phyloP scores from a whole-genome alignment of 2,329 filamentous ascomycete species.

The Dothistroma pini region DNA sequence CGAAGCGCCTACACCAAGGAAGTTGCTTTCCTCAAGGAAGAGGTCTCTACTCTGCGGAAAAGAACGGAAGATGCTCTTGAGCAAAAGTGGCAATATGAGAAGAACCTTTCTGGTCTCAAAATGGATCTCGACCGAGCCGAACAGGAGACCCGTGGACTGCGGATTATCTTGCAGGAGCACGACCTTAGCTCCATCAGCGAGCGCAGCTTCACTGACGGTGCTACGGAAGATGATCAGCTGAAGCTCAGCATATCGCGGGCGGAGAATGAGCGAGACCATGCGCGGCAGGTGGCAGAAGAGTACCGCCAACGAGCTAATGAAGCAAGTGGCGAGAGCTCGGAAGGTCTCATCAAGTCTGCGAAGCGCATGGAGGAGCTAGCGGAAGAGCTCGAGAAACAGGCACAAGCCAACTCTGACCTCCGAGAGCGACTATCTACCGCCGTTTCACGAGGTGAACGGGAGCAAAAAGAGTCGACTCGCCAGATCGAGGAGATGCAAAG shows the following conservation, averaged over 20 bases:
- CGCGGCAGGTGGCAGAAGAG: conserved; percentile 59
- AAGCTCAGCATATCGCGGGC: conserved; percentile 66
- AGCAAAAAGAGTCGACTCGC: conserved; percentile 73
- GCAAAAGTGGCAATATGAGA: conserved; percentile 94
- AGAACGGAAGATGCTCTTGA: conserved; percentile 91
- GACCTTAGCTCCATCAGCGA: conserved; percentile 70
- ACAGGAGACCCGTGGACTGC: conserved; percentile 83
- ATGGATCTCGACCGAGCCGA: conserved; percentile 96
- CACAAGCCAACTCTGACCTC: conserved; percentile 72
- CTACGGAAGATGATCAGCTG: conserved; percentile 42
- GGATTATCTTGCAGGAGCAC: conserved; percentile 72
- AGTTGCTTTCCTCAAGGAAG: conserved; percentile 71
- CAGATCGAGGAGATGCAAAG: conserved; percentile 82
- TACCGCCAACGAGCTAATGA: conserved; percentile 65
- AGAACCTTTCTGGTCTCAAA: conserved; percentile 80
- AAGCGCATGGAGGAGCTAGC: conserved; percentile 76
- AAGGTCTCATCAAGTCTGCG: conserved; percentile 69
- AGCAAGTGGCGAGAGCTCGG: conserved; percentile 25
- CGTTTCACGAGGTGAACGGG: conserved; percentile 76
- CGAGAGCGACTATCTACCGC: conserved; percentile 73
- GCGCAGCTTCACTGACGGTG: conserved; percentile 23
- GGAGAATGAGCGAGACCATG: conserved; percentile 68
- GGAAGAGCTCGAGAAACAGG: conserved; percentile 72
- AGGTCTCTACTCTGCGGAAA: conserved; percentile 78
- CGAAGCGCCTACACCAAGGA: conserved; percentile 81